These are phyloP conservation scores for Zoysia matrella DNA, from an alignment of 202 grass and related monocot genomes.

Conservation along the genomic window DNA sequence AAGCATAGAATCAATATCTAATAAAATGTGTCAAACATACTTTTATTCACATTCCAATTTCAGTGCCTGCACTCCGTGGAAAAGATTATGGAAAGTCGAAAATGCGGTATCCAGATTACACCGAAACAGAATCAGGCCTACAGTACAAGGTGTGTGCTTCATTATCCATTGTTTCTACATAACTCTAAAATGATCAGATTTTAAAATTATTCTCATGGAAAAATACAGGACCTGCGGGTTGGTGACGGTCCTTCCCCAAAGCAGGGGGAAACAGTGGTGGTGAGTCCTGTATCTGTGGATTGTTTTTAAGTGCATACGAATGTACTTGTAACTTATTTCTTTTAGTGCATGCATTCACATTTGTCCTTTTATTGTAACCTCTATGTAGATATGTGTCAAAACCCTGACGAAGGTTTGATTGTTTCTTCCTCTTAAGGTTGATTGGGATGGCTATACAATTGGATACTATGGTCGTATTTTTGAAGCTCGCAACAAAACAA, in stretches of 20 bases:
- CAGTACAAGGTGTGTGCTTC: conserved; percentile 82
- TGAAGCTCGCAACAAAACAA: conserved; percentile 98
- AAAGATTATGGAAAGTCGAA: conserved; percentile 99
- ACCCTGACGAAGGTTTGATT: conserved; percentile 42
- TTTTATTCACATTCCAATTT: neutral
- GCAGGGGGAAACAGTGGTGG: conserved; percentile 81
- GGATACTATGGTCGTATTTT: conserved; percentile 99
- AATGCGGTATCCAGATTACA: conserved; percentile 98
- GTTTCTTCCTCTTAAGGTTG: conserved; percentile 74
- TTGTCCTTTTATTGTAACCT: conserved; percentile 17
- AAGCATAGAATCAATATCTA: neutral
- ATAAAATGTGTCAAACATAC: neutral
- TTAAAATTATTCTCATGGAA: conserved; percentile 25
- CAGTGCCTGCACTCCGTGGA: conserved; percentile 91
- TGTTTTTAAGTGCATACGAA: conserved; percentile 54
- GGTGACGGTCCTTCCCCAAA: conserved; percentile 79
- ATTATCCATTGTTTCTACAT: conserved; percentile 26
- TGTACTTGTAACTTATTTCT: neutral
- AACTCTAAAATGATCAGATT: neutral
- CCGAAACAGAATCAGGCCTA: conserved; percentile 88
- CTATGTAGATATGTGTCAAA: conserved; percentile 49
- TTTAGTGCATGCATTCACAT: neutral
- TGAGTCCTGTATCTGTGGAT: conserved; percentile 41
- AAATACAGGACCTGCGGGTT: conserved; percentile 77
- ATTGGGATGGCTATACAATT: conserved; percentile 99